phyloP scores from a whole-genome alignment of 768 basidiomycete genomes.

The Tricholoma hemisulphureum region DNA sequence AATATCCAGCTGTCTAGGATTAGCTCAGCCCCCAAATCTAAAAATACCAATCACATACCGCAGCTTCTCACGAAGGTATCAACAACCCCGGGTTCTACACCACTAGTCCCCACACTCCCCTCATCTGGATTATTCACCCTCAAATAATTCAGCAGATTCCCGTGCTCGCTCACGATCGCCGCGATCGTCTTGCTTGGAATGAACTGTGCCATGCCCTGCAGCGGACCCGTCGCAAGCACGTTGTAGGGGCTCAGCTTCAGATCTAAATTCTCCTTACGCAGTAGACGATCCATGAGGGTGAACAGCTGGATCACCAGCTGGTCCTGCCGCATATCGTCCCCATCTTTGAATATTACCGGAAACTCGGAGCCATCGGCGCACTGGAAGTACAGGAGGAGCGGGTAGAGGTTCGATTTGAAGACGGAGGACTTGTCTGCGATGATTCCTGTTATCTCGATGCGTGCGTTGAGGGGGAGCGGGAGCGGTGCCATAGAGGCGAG shows the following conservation, averaged over 20 bases:
- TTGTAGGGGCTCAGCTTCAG: slow-evolving; percentile 88
- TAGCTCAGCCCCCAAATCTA: background rate
- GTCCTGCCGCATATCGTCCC: slow-evolving; percentile 98
- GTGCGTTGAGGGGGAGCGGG: slow-evolving; percentile 90
- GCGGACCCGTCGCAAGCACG: slow-evolving; percentile 87
- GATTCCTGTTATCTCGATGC: slow-evolving; percentile 80
- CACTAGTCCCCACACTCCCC: slow-evolving; percentile 90
- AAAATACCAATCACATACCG: slow-evolving; percentile 54
- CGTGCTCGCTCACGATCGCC: slow-evolving; percentile 90
- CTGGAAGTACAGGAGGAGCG: slow-evolving; percentile 87
- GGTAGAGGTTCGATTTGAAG: slow-evolving; percentile 96
- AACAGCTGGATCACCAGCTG: slow-evolving; percentile 98
- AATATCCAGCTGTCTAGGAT: slow-evolving; percentile 81
- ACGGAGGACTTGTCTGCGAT: slow-evolving; percentile 90
- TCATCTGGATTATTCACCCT: slow-evolving; percentile 88
- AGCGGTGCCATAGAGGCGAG: slow-evolving; percentile 78
- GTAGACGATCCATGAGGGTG: slow-evolving; percentile 92
- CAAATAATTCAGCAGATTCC: slow-evolving; percentile 84
- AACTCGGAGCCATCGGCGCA: slow-evolving; percentile 83
- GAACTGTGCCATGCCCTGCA: slow-evolving; percentile 96
- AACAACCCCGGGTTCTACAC: slow-evolving; percentile 91
- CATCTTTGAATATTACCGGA: slow-evolving; percentile 97
- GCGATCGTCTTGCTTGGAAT: slow-evolving; percentile 96
- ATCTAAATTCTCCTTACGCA: slow-evolving; percentile 94
- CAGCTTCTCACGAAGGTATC: slow-evolving; percentile 97